Evolutionary conservation across 2,329 filamentous ascomycete genomes (phyloP).

Genomic region (Aspergillus hiratsukae): DNA sequence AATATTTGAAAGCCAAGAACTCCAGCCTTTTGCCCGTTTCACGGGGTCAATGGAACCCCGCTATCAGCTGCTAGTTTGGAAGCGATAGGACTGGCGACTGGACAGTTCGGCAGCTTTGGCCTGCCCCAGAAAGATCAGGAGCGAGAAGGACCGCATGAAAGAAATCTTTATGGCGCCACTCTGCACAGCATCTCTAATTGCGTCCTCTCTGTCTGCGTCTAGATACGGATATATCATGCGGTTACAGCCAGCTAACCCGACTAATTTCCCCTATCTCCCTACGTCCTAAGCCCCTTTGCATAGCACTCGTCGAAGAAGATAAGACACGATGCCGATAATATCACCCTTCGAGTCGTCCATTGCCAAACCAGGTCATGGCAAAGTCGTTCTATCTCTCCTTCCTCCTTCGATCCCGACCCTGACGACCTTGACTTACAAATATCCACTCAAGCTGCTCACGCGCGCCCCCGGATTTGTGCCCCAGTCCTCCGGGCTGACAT

Average conservation of each 20-base stretch:
- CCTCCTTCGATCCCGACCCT: conserved; percentile 69
- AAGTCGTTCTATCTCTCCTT: conserved; percentile 67
- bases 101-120: conserved; percentile 5
- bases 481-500: conserved; percentile 34
- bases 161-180: conserved; percentile 11
- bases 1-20: conserved; percentile 11
- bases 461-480: conserved; percentile 63
- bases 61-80: conserved; percentile 4
- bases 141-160: conserved; percentile 8
- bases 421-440: conserved; percentile 77
- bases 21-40: conserved; percentile 6
- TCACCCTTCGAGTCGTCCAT: conserved; percentile 75
- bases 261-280: neutral
- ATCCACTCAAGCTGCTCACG: conserved; percentile 89
- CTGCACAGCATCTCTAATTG: neutral
- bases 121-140: conserved; percentile 1
- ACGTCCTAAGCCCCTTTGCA: neutral
- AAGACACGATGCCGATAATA: conserved; percentile 32
- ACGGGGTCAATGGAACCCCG: conserved; percentile 12
- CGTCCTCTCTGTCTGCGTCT: neutral
- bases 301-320: conserved; percentile 10
- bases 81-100: neutral
- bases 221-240: conserved; percentile 4
- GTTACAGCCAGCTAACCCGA: conserved; percentile 5
- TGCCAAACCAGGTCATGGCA: conserved; percentile 71